Evolutionary conservation across 2,329 filamentous ascomycete genomes (phyloP).

Genomic region (Phialocephala sp.): DNA sequence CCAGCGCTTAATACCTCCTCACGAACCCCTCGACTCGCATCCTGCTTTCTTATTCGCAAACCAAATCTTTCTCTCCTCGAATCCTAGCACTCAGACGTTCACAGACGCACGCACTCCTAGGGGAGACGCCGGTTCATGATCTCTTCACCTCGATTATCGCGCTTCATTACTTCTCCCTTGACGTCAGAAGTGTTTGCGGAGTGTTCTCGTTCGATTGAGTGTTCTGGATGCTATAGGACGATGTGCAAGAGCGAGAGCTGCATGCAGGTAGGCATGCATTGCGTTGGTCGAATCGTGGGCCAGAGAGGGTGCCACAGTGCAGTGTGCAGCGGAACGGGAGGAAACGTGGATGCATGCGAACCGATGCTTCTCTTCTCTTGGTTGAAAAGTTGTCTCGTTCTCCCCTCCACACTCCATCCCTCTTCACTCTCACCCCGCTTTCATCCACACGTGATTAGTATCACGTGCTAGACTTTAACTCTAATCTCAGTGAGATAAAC

Average conservation of each 20-base stretch:
- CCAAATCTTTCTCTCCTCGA: not conserved
- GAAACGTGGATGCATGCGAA: not conserved
- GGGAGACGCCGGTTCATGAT: not conserved
- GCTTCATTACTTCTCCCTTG: not conserved
- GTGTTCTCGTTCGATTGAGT: not conserved
- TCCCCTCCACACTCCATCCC: not conserved
- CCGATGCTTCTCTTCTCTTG: not conserved
- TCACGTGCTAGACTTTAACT: not conserved
- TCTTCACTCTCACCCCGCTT: not conserved
- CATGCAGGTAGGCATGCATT: not conserved
- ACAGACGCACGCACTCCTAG: slow-evolving; percentile 9
- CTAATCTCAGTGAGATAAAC: not conserved
- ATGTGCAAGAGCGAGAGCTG: not conserved
- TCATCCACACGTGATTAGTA: not conserved
- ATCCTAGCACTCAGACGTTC: slow-evolving; percentile 4
- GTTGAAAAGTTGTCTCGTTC: not conserved
- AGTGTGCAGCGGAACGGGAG: slow-evolving; percentile 2
- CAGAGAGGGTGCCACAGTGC: not conserved
- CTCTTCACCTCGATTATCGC: not conserved
- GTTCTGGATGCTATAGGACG: too few relatives aligned
- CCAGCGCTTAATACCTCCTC: slow-evolving; percentile 1
- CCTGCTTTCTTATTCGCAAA: not conserved
- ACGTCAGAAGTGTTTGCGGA: not conserved
- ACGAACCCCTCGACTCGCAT: not conserved
- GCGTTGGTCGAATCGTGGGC: slow-evolving; percentile 1